Conservation (phyloP, 2,329 filamentous ascomycete genomes). For the Neoscytalidium dimidiatum region DNA sequence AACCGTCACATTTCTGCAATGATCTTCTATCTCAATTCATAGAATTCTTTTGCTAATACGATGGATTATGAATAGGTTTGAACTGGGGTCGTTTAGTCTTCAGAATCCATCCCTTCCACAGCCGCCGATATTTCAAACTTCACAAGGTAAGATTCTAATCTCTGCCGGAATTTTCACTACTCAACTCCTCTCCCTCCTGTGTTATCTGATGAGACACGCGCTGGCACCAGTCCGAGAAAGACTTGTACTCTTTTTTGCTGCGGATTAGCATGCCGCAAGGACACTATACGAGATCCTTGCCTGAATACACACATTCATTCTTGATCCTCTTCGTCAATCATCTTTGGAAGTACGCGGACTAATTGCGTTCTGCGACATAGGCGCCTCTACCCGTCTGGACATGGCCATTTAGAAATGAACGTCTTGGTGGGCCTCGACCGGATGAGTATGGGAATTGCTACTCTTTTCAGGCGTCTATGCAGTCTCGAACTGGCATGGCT, state of each 20-base stretch:
- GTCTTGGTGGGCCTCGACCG: no score
- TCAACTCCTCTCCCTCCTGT: background rate
- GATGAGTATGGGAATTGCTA: no score
- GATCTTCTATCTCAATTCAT: background rate
- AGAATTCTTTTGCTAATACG: slow-evolving; percentile 7
- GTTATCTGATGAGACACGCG: slow-evolving; percentile 55
- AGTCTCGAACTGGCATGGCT: no score
- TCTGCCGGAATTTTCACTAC: background rate
- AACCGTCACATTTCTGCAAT: background rate
- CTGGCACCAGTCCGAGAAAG: slow-evolving; percentile 63
- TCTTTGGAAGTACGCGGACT: background rate
- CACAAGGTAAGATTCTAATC: background rate
- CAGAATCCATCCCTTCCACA: background rate
- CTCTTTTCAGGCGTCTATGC: no score
- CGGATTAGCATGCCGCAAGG: slow-evolving; percentile 48
- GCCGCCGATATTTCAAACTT: background rate
- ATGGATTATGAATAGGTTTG: background rate
- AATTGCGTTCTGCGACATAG: background rate
- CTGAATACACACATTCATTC: background rate
- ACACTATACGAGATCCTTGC: slow-evolving; percentile 24
- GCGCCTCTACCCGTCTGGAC: no score
- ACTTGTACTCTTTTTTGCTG: slow-evolving; percentile 57
- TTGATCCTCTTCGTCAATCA: background rate
- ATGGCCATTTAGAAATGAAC: no score
- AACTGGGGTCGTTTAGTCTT: background rate